phyloP scores from a whole-genome alignment of 73 alveolate genomes.

The Diophrys sp. region DNA sequence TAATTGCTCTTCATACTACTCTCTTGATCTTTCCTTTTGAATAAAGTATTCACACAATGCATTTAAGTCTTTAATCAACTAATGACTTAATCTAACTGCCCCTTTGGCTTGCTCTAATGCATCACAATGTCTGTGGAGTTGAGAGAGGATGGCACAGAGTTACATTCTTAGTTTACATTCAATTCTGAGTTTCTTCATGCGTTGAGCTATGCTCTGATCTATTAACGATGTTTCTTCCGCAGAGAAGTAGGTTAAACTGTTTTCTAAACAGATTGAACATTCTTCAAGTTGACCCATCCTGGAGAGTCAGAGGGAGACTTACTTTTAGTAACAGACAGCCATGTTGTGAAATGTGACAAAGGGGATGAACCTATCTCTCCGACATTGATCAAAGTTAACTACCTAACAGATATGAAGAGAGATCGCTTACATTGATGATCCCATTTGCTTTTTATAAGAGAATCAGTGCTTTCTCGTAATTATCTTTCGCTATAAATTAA shows the following conservation, averaged over 20 bases:
- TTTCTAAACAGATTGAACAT: slow-evolving; percentile 51
- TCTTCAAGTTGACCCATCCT: slow-evolving; percentile 48
- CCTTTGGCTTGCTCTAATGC: slow-evolving; percentile 77
- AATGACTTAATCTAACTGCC: slow-evolving; percentile 63
- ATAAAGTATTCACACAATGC: slow-evolving; percentile 17
- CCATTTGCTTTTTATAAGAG: slow-evolving; percentile 57
- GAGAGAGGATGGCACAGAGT: slow-evolving; percentile 83
- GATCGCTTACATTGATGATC: slow-evolving; percentile 34
- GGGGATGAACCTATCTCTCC: slow-evolving; percentile 36
- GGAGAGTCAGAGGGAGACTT: background rate
- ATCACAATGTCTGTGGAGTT: slow-evolving; percentile 63
- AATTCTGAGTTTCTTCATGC: slow-evolving; percentile 26
- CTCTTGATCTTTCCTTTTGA: slow-evolving; percentile 9
- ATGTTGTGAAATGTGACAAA: slow-evolving; percentile 39
- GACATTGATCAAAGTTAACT: slow-evolving; percentile 24
- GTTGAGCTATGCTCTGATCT: slow-evolving; percentile 15
- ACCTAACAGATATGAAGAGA: background rate
- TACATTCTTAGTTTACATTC: slow-evolving; percentile 64
- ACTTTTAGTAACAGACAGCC: slow-evolving; percentile 60
- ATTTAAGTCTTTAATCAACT: slow-evolving; percentile 42
- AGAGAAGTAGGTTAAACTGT: slow-evolving; percentile 16
- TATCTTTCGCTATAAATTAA: slow-evolving; percentile 39
- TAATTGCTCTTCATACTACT: background rate
- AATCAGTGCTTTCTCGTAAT: slow-evolving; percentile 43
- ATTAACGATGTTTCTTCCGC: background rate